Percentiles rank a stretch among this genome's conserved stretches.
Evolutionary conservation across 2,329 filamentous ascomycete species (phyloP).

Genomic region (Pyricularia pennisetigena): DNA sequence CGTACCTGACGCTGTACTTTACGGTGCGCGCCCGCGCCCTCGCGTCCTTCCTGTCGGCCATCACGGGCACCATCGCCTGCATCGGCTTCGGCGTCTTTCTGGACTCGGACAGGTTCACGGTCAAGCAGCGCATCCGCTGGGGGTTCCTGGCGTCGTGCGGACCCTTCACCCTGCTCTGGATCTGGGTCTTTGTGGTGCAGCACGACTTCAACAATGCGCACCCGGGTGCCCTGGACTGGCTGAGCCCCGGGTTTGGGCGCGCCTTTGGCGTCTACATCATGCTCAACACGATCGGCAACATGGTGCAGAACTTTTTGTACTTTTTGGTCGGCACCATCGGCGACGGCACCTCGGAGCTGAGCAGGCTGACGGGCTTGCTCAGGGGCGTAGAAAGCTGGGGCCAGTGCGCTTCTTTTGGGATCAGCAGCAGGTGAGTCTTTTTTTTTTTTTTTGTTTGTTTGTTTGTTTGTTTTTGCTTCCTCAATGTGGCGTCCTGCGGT

Average conservation of each 20-base stretch:
- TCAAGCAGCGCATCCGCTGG: conserved; percentile 42
- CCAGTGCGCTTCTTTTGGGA: conserved; percentile 14
- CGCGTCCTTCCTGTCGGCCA: conserved; percentile 60
- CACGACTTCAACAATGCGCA: conserved; percentile 46
- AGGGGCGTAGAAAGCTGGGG: conserved; percentile 15
- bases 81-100: conserved; percentile 57
- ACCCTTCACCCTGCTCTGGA: conserved; percentile 48
- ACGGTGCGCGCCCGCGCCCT: conserved; percentile 58
- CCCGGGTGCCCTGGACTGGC: conserved; percentile 56
- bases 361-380: conserved; percentile 11
- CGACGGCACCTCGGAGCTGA: conserved; percentile 13
- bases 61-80: conserved; percentile 54
- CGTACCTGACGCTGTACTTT: conserved; percentile 60
- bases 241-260: conserved; percentile 49
- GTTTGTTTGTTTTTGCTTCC: background rate
- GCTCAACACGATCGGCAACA: conserved; percentile 44
- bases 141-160: conserved; percentile 42
- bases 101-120: conserved; percentile 43
- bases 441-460: too few species aligned
- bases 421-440: conserved; percentile 10
- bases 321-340: conserved; percentile 32
- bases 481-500: background rate
- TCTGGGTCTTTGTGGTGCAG: conserved; percentile 58
- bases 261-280: conserved; percentile 61
- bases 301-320: conserved; percentile 67